A percentile compares a stretch with the other conserved stretches of the same genome.
Evolutionary conservation across 129 eudicot genomes (phyloP).

Genomic region (Heracleum sosnowskyi): DNA sequence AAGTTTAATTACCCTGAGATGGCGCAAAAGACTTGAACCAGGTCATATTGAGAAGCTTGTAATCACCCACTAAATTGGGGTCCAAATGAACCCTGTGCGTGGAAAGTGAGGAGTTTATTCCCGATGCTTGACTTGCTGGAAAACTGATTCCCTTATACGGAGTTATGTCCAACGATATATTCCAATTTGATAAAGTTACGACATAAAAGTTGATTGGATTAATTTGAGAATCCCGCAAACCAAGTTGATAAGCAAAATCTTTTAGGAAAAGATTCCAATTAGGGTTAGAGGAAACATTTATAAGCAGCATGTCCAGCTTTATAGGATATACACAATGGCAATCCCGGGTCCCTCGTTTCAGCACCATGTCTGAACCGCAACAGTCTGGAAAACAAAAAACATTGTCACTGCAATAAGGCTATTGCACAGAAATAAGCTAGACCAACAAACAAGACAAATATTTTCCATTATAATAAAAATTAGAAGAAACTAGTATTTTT

Average conservation of each 20-base stretch:
- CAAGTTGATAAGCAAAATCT: conserved; percentile 70
- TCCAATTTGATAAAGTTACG: conserved; percentile 51
- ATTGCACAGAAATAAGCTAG: background rate
- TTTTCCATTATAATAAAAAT: background rate
- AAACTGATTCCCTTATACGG: conserved; percentile 73
- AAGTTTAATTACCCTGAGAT: conserved; percentile 47
- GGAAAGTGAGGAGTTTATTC: conserved; percentile 61
- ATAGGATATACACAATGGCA: conserved; percentile 92
- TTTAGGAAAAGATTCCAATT: conserved; percentile 63
- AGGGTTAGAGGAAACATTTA: conserved; percentile 76
- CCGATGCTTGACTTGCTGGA: conserved; percentile 53
- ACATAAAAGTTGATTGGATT: conserved; percentile 79
- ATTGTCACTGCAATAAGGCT: background rate
- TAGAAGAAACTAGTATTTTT: background rate
- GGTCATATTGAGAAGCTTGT: conserved; percentile 78
- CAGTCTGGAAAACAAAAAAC: conserved; percentile 43
- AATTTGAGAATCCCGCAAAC: conserved; percentile 63
- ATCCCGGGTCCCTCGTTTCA: conserved; percentile 60
- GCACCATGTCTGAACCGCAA: conserved; percentile 82
- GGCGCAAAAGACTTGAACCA: conserved; percentile 69
- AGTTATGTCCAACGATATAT: conserved; percentile 87
- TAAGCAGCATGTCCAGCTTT: conserved; percentile 73
- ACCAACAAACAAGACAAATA: background rate
- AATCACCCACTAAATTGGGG: conserved; percentile 71
- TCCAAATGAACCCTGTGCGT: conserved; percentile 67